Conservation (phyloP, 768 basidiomycete genomes). For the Tephrocybe rancida region DNA sequence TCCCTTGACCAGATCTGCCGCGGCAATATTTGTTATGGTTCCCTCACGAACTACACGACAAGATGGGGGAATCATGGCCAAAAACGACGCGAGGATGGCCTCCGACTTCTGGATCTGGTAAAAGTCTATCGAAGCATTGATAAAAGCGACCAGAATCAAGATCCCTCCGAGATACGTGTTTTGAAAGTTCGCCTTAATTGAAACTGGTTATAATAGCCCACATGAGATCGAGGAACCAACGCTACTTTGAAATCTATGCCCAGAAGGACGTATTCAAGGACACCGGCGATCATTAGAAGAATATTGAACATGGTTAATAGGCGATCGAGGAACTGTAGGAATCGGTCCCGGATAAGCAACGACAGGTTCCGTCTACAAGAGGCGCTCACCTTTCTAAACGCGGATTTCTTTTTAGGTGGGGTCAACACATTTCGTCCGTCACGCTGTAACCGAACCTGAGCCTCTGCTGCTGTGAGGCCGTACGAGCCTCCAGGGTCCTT, state of each 20-base stretch:
- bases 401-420: constrained; percentile 68
- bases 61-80: constrained; percentile 74
- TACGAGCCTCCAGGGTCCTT: constrained; percentile 52
- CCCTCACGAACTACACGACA: constrained; percentile 66
- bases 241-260: constrained; percentile 61
- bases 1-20: constrained; percentile 65
- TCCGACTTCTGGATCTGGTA: constrained; percentile 76
- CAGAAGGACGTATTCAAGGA: constrained; percentile 66
- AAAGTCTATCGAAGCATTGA: constrained; percentile 73
- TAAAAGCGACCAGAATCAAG: constrained; percentile 65
- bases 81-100: constrained; percentile 70
- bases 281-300: constrained; percentile 64
- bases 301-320: constrained; percentile 68
- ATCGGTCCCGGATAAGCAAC: constrained; percentile 6
- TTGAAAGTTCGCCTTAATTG: constrained; percentile 52
- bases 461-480: constrained; percentile 57
- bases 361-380: neutral
- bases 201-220: constrained; percentile 13
- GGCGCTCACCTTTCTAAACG: constrained; percentile 54
- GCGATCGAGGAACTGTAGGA: constrained; percentile 63
- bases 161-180: constrained; percentile 75
- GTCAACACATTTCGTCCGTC: constrained; percentile 68
- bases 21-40: constrained; percentile 55
- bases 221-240: neutral
- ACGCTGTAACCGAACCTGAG: constrained; percentile 50